A percentile compares a stretch with the other conserved stretches of the same genome.
Conservation (phyloP, 1,284 basidiomycete species). For the Neonothopanus nambi region DNA sequence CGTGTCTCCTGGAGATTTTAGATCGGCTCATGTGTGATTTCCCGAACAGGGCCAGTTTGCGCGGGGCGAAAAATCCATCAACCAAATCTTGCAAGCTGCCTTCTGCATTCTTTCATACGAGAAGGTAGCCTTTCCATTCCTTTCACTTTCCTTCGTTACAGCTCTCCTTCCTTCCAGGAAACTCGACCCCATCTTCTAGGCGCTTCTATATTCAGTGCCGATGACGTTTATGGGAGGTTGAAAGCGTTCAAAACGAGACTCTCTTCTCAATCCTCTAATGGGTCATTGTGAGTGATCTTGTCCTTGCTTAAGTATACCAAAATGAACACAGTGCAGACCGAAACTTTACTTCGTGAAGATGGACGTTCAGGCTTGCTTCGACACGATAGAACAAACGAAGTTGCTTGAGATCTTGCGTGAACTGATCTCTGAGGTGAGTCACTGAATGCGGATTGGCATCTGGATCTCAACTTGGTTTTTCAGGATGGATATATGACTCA, state of each 20-base stretch:
- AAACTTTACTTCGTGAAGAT: conserved; percentile 94
- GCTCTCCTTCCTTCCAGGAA: conserved; percentile 43
- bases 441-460: not conserved
- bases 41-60: conserved; percentile 4
- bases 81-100: conserved; percentile 80
- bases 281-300: conserved; percentile 50
- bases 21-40: not conserved
- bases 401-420: conserved; percentile 77
- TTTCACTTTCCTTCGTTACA: not conserved
- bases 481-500: conserved; percentile 70
- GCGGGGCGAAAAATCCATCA: conserved; percentile 64
- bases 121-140: conserved; percentile 50
- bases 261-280: conserved; percentile 34
- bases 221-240: conserved; percentile 77
- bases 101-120: conserved; percentile 88
- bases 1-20: not conserved
- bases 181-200: conserved; percentile 68
- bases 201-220: conserved; percentile 80
- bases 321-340: conserved; percentile 50
- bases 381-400: conserved; percentile 91
- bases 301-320: not conserved
- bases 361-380: conserved; percentile 95
- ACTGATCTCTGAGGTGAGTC: conserved; percentile 71
- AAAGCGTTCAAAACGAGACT: conserved; percentile 70
- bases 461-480: not conserved